Percentiles rank a stretch among this genome's conserved stretches.
These are phyloP conservation scores for Butyriboletus loyo DNA, from an alignment of 768 basidiomycete species.

Conservation along the genomic window DNA sequence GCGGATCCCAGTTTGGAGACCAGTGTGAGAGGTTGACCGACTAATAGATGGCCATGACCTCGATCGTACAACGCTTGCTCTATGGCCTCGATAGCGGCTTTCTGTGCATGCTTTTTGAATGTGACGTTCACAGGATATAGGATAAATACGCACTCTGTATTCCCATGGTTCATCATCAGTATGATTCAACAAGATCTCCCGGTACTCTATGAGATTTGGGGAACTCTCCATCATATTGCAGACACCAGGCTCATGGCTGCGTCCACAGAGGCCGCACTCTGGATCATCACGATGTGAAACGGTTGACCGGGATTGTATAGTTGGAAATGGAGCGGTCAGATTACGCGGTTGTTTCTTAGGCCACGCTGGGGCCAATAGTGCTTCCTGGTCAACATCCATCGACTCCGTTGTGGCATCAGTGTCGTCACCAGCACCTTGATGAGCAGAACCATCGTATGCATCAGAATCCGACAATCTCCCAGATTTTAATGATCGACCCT, in stretches of 20 bases:
- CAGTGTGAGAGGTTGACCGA: conserved; percentile 62
- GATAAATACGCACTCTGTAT: conserved; percentile 47
- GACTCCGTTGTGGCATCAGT: conserved; percentile 24
- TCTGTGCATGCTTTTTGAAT: conserved; percentile 36
- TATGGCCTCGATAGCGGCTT: conserved; percentile 64
- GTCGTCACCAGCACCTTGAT: conserved; percentile 17
- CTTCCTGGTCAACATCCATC: conserved; percentile 16
- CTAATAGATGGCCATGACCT: conserved; percentile 54
- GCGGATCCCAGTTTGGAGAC: conserved; percentile 34
- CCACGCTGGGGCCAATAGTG: background rate
- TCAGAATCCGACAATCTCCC: conserved; percentile 40
- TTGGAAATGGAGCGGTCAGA: background rate
- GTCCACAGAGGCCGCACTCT: conserved; percentile 63
- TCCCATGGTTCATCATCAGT: conserved; percentile 66
- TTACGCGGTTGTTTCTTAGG: conserved; percentile 5
- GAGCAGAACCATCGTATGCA: conserved; percentile 30
- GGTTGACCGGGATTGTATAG: conserved; percentile 1
- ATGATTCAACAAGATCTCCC: conserved; percentile 61
- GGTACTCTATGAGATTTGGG: conserved; percentile 65
- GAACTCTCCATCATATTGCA: conserved; percentile 68
- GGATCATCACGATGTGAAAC: conserved; percentile 7
- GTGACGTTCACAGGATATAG: background rate
- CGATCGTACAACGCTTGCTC: conserved; percentile 59
- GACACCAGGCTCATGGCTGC: conserved; percentile 43
- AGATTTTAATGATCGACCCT: conserved; percentile 29